A percentile compares a stretch with the other conserved stretches of the same genome.
phyloP scores from a whole-genome alignment of 176 grass and related monocot genomes.

The Lolium multiflorum region DNA sequence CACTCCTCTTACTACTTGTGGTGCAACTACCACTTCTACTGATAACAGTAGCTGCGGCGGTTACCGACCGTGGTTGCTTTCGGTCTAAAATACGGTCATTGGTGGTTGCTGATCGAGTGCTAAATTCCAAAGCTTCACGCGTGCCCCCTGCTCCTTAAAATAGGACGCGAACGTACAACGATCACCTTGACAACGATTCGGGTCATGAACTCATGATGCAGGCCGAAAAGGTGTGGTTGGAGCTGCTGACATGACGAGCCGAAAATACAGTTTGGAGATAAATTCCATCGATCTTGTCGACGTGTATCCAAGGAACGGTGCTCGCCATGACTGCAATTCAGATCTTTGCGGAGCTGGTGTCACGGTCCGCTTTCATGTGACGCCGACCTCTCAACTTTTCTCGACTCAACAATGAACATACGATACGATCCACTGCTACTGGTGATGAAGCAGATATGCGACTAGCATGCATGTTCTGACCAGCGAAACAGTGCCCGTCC shows the following conservation, averaged over 20 bases:
- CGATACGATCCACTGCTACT: background rate
- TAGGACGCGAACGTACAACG: background rate
- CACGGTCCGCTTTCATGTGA: too few species aligned
- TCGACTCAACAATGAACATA: background rate
- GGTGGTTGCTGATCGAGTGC: background rate
- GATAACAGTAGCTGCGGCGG: background rate
- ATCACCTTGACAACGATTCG: conserved; percentile 26
- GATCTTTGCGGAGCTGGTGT: too few species aligned
- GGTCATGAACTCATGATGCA: conserved; percentile 1
- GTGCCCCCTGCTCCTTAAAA: conserved; percentile 4
- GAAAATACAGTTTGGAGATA: conserved; percentile 28
- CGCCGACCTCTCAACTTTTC: background rate
- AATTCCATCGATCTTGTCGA: background rate
- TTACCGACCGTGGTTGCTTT: background rate
- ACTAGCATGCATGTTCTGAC: background rate
- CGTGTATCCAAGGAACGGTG: background rate
- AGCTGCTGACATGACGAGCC: conserved; percentile 17
- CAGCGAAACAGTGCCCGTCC: background rate
- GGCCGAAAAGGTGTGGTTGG: background rate
- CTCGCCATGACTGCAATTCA: too few species aligned
- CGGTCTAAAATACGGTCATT: conserved; percentile 1
- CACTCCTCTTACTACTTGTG: background rate
- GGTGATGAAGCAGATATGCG: background rate
- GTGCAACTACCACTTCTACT: too few species aligned
- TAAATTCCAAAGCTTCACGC: conserved; percentile 8